Percentiles rank a stretch among this genome's conserved stretches.
Evolutionary conservation across 768 basidiomycete species (phyloP).

Genomic region (Tylopilus sp.): DNA sequence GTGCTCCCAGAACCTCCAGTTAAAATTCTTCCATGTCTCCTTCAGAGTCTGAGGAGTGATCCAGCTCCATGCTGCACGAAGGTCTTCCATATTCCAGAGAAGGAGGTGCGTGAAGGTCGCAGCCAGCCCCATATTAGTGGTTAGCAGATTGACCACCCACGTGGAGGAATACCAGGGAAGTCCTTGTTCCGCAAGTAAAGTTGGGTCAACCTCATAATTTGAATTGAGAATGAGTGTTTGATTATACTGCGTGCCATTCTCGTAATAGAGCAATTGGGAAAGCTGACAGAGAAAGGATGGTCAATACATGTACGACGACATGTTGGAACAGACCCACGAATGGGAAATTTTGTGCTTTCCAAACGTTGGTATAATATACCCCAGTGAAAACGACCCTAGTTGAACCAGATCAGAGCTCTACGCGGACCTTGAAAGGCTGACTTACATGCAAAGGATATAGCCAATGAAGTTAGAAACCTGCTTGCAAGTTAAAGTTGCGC

Average conservation of each 20-base stretch:
- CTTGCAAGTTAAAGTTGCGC: neutral
- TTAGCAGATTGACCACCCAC: slow-evolving; percentile 20
- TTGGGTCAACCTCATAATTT: slow-evolving; percentile 46
- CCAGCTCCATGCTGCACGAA: slow-evolving; percentile 48
- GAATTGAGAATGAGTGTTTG: slow-evolving; percentile 52
- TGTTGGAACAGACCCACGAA: slow-evolving; percentile 41
- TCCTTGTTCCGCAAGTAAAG: slow-evolving; percentile 22
- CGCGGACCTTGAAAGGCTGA: neutral
- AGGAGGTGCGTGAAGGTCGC: slow-evolving; percentile 51
- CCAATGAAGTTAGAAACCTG: slow-evolving; percentile 48
- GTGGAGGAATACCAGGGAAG: slow-evolving; percentile 29
- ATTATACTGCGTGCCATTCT: slow-evolving; percentile 51
- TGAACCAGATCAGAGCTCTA: slow-evolving; percentile 3
- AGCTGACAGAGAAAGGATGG: slow-evolving; percentile 24
- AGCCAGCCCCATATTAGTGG: slow-evolving; percentile 31
- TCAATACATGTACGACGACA: neutral
- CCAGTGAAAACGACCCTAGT: slow-evolving; percentile 35
- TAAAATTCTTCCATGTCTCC: slow-evolving; percentile 26
- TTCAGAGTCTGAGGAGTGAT: slow-evolving; percentile 25
- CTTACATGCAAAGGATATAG: slow-evolving; percentile 53
- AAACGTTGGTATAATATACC: slow-evolving; percentile 47
- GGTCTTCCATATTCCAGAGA: slow-evolving; percentile 51
- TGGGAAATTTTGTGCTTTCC: slow-evolving; percentile 59
- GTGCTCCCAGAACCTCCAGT: slow-evolving; percentile 37
- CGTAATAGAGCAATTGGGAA: slow-evolving; percentile 48